These are phyloP conservation scores for Zygoascus meyerae DNA, from an alignment of 1,139 yeast genomes.

Conservation along the genomic window DNA sequence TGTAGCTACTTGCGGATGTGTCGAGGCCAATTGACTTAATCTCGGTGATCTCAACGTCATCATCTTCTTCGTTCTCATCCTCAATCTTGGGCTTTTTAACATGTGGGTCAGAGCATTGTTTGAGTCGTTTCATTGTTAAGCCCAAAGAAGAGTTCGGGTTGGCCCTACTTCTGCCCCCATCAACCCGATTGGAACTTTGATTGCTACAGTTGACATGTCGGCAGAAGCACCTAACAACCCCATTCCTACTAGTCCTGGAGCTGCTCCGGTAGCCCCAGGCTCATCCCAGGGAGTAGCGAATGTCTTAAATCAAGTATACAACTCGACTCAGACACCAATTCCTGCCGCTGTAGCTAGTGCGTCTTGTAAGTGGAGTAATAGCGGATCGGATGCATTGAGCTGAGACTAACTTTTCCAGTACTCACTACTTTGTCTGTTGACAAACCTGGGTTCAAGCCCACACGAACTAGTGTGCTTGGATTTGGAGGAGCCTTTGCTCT, in stretches of 20 bases:
- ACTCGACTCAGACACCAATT: slow-evolving; percentile 24
- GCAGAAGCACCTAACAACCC: neutral
- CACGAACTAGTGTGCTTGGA: slow-evolving; percentile 41
- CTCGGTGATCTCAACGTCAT: neutral
- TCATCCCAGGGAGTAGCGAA: neutral
- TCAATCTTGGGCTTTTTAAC: neutral
- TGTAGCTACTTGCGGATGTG: neutral
- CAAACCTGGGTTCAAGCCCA: slow-evolving; percentile 39
- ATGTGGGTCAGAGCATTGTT: neutral
- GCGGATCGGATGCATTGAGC: neutral
- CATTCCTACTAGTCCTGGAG: too few species aligned
- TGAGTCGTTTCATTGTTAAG: too few species aligned
- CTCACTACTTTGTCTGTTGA: slow-evolving; percentile 23
- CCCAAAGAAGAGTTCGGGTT: neutral
- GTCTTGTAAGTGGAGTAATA: slow-evolving; percentile 21
- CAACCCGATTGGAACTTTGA: too few species aligned
- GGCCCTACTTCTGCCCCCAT: slow-evolving; percentile 2
- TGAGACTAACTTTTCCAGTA: slow-evolving; percentile 18
- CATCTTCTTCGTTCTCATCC: slow-evolving; percentile 1
- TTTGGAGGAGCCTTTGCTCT: slow-evolving; percentile 70
- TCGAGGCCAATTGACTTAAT: neutral
- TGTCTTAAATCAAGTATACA: slow-evolving; percentile 14
- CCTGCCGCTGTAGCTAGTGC: slow-evolving; percentile 27
- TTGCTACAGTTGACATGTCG: neutral
- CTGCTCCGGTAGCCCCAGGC: neutral